Base-by-base conservation (phyloP, 805 yeast genomes). In the Wickerhamiella slavikovae region DNA sequence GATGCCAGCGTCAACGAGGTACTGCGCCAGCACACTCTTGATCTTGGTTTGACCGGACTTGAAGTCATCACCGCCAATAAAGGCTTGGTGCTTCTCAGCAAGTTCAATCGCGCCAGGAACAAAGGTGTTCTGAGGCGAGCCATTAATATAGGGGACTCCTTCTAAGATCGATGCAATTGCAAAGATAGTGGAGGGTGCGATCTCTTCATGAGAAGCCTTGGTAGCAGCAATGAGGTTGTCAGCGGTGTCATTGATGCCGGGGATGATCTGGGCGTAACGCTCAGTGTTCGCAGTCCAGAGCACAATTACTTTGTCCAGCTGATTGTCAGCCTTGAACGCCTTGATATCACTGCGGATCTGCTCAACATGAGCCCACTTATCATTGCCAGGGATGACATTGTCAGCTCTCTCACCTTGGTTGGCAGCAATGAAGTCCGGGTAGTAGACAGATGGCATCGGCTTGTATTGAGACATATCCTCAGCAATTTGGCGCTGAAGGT, bases 261-360 rank as follows among this genome's bases (percentile, higher is more conserved):
- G 58, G 25, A 71, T 55, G 25, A 85, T 48, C 24, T 76, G 83
- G 25, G 91, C 68, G 51, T 75, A 82, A 51, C 95, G 71, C 60
- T 83, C 96, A 32, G 96, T 83, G 59, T 83, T 85, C 33, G 96
- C 96, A 26, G 94, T 82, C 96, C 96, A 83, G 47, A 83, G 62
- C 27, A 85, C 77, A 48, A 83, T 69, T 32, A 85, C 91, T 51
- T 74, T 76, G 54, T 83, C 95, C 45, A 83, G 68, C 22, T 56
- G 51, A 49, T 85, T 78, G 37, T 59, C 52, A 23, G 49, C 47
- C 57, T 82, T 83, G 63, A 83, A 83, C 35, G 68, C 68, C 42
- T 64, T 60, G 44, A 83, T 83, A 52, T 83, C 94, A 32, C 62
- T 58, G 57, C 95, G 76, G 54, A 83, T 71, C 38, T 60, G 68